These are phyloP conservation scores for Cerioporus squamosus DNA, from an alignment of 1,284 basidiomycete species.

Conservation along the genomic window DNA sequence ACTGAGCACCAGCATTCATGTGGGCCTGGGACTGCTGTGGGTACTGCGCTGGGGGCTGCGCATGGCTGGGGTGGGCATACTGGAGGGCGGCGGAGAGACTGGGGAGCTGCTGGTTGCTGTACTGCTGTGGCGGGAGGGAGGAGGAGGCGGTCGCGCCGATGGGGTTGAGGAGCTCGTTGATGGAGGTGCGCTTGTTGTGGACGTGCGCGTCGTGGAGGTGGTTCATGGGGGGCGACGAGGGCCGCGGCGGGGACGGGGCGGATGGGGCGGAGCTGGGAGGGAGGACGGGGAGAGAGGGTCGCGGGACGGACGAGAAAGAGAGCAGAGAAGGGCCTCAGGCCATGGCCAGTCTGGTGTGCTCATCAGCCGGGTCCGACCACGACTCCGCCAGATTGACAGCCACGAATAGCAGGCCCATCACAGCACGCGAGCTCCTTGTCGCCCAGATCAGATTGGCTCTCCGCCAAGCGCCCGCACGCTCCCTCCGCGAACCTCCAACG, in stretches of 20 bases:
- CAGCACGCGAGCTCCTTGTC: slow-evolving; percentile 3
- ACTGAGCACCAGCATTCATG: slow-evolving; percentile 34
- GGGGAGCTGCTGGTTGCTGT: slow-evolving; percentile 45
- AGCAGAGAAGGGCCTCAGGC: slow-evolving; percentile 10
- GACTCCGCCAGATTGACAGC: slow-evolving; percentile 23
- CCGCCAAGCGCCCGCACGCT: slow-evolving; percentile 6
- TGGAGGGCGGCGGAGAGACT: slow-evolving; percentile 38
- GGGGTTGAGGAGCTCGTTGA: slow-evolving; percentile 56
- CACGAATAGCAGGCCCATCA: slow-evolving; percentile 19
- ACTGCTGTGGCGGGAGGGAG: slow-evolving; percentile 33
- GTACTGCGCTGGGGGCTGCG: slow-evolving; percentile 12
- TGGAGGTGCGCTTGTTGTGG: slow-evolving; percentile 52
- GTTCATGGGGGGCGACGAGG: slow-evolving; percentile 41
- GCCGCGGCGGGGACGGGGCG: slow-evolving; percentile 15
- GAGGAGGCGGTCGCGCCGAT: slow-evolving; percentile 34
- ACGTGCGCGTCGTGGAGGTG: slow-evolving; percentile 46
- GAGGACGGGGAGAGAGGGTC: background rate
- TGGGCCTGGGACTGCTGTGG: slow-evolving; percentile 26
- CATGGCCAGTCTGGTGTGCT: slow-evolving; percentile 9
- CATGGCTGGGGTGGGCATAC: slow-evolving; percentile 31
- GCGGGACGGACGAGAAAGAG: slow-evolving; percentile 19
- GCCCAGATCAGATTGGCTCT: slow-evolving; percentile 25
- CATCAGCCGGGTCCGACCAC: slow-evolving; percentile 22
- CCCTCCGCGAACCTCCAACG: slow-evolving; percentile 25
- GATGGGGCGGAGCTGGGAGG: no score